Conservation (phyloP, 768 basidiomycete species). For the Pisolithus marmoratus region DNA sequence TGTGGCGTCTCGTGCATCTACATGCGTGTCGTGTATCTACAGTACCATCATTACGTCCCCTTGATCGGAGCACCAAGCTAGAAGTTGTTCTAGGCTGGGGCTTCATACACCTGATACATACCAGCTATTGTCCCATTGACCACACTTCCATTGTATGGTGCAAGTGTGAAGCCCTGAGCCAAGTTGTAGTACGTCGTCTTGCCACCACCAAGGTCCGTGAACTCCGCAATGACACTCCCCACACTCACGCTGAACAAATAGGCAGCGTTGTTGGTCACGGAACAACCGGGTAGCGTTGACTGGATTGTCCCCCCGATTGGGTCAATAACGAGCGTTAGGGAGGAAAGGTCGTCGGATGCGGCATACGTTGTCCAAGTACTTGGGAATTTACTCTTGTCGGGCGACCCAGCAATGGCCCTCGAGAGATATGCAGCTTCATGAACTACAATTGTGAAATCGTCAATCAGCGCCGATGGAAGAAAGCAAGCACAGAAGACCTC, state of each 20-base stretch:
- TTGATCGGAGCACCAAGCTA: no score
- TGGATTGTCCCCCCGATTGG: neutral
- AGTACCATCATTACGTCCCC: no score
- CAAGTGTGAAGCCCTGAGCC: slow-evolving; percentile 5
- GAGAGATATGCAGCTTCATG: slow-evolving; percentile 11
- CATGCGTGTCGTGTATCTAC: no score
- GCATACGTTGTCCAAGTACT: slow-evolving; percentile 8
- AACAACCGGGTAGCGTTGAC: slow-evolving; percentile 6
- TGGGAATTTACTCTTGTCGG: neutral
- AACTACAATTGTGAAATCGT: neutral
- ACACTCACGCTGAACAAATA: slow-evolving; percentile 8
- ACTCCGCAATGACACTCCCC: neutral
- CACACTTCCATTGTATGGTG: neutral
- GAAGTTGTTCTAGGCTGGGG: neutral
- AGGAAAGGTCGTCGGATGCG: slow-evolving; percentile 1
- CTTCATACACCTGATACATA: slow-evolving; percentile 4
- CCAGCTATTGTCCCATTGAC: slow-evolving; percentile 1
- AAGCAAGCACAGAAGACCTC: neutral
- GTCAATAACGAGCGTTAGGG: slow-evolving; percentile 1
- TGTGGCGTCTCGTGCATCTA: no score
- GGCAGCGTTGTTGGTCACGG: neutral
- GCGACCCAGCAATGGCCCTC: slow-evolving; percentile 4
- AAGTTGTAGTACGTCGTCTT: slow-evolving; percentile 7
- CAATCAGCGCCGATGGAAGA: no score
- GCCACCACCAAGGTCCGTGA: slow-evolving; percentile 9